phyloP scores from a whole-genome alignment of 1,284 basidiomycete species.

The Ustilago shanxiensis region DNA sequence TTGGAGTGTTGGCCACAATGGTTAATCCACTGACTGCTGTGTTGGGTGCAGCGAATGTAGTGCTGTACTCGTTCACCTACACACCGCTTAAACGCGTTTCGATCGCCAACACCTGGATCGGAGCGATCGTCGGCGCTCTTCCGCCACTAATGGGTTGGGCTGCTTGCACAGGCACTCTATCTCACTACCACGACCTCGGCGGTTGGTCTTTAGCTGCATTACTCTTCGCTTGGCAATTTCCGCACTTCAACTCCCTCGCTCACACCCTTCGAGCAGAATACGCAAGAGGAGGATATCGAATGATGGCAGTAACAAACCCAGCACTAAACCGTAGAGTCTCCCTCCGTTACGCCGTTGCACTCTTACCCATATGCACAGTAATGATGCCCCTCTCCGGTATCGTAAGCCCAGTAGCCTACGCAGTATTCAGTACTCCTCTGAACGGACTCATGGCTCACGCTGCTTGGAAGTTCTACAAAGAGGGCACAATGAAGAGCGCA shows the following conservation, averaged over 20 bases:
- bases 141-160: constrained; percentile 99
- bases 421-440: constrained; percentile 81
- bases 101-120: constrained; percentile 94
- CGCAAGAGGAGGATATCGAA: constrained; percentile 91
- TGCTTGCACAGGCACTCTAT: constrained; percentile 85
- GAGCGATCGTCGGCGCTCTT: constrained; percentile 89
- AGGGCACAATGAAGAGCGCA: constrained; percentile 81
- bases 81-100: constrained; percentile 93
- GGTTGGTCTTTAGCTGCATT: constrained; percentile 64
- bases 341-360: constrained; percentile 83
- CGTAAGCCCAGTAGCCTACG: constrained; percentile 76
- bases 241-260: constrained; percentile 95
- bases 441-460: constrained; percentile 81
- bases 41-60: constrained; percentile 86
- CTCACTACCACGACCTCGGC: constrained; percentile 73
- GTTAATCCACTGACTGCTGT: constrained; percentile 89
- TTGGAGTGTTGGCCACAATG: constrained; percentile 82
- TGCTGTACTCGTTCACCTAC: constrained; percentile 90
- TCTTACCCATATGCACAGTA: constrained; percentile 85
- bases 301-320: constrained; percentile 88
- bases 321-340: constrained; percentile 86
- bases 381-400: constrained; percentile 71
- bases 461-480: constrained; percentile 75
- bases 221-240: constrained; percentile 98
- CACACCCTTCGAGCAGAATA: constrained; percentile 89